Percentiles rank a stretch among this genome's conserved stretches.
phyloP scores from a whole-genome alignment of 139 green algal species.

The Coelastrella sp. region DNA sequence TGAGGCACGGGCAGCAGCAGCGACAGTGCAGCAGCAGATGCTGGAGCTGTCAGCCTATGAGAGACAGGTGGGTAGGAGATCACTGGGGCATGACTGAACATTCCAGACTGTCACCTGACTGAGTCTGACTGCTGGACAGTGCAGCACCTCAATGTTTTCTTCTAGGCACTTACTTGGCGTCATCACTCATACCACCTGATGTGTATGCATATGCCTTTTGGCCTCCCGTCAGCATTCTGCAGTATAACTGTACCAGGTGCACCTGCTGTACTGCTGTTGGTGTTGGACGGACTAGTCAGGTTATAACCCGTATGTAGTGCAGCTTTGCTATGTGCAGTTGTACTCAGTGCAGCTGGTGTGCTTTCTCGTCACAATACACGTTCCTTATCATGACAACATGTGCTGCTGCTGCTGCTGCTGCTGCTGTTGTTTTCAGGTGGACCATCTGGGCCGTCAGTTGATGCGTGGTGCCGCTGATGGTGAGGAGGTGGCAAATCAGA shows the following conservation, averaged over 20 bases:
- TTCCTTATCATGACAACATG: background rate
- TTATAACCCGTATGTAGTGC: too few relatives aligned
- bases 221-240: background rate
- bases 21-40: constrained; percentile 41
- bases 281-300: too few relatives aligned
- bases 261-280: too few relatives aligned
- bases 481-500: constrained; percentile 64
- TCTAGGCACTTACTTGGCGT: too few relatives aligned
- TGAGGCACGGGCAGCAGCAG: constrained; percentile 47
- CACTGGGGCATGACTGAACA: too few relatives aligned
- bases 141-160: background rate
- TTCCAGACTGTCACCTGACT: background rate
- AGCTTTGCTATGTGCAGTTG: too few relatives aligned
- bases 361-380: background rate
- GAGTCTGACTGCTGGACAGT: background rate
- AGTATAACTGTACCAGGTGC: background rate
- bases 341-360: background rate
- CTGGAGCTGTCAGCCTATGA: constrained; percentile 69
- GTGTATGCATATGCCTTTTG: background rate
- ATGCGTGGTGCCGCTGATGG: constrained; percentile 55
- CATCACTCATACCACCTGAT: background rate
- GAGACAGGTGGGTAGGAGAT: constrained; percentile 60
- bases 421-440: constrained; percentile 21
- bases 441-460: constrained; percentile 70
- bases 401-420: background rate